phyloP scores from a whole-genome alignment of 441 rosid genomes.

The Arabidopsis hybrid region DNA sequence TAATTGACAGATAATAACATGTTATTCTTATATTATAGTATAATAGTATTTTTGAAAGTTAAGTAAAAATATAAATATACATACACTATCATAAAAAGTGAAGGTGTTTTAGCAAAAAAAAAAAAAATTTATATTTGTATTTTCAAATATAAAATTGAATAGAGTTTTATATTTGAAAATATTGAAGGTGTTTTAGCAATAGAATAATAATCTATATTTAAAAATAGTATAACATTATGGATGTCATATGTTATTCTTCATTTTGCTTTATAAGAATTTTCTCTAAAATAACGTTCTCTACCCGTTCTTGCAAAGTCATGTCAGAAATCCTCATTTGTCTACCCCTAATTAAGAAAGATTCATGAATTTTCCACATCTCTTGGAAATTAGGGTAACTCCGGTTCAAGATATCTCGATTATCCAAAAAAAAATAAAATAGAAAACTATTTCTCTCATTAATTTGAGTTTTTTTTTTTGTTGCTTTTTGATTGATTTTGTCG shows the following conservation, averaged over 20 bases:
- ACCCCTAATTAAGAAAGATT: neutral
- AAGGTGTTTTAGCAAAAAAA: too few species aligned
- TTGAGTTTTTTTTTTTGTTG: too few species aligned
- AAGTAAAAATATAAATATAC: neutral
- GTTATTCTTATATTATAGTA: neutral
- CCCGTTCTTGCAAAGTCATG: neutral
- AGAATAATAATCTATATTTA: neutral
- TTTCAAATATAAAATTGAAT: too few species aligned
- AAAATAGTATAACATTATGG: neutral
- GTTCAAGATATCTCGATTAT: neutral
- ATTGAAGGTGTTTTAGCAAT: neutral
- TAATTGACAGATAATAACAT: neutral
- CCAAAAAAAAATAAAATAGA: neutral
- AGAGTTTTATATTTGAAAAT: neutral
- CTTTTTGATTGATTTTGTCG: neutral
- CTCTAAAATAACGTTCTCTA: neutral
- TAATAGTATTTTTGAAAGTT: neutral
- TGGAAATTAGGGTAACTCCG: neutral
- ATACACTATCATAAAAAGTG: too few species aligned
- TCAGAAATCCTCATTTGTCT: neutral
- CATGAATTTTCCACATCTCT: neutral
- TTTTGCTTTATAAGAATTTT: neutral
- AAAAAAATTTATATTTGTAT: too few species aligned
- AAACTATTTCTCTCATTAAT: too few species aligned
- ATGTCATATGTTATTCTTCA: neutral